phyloP scores from a whole-genome alignment of 805 yeast genomes.

The Pichia occidentalis region DNA sequence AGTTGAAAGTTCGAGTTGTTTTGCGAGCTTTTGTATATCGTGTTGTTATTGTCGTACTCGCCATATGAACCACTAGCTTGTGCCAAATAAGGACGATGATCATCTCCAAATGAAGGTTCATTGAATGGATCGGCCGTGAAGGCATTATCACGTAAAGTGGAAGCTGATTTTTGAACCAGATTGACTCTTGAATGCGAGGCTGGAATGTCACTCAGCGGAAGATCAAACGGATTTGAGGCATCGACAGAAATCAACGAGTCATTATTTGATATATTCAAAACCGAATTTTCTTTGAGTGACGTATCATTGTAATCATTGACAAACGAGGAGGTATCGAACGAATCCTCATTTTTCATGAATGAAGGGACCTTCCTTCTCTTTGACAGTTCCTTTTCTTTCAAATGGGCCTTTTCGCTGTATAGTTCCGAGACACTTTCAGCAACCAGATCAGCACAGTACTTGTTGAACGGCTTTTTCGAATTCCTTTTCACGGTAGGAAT shows the following conservation, averaged over 20 bases:
- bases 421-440: conserved; percentile 24
- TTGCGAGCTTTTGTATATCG: too few relatives aligned
- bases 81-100: too few relatives aligned
- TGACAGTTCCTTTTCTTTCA: conserved; percentile 18
- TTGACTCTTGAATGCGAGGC: conserved; percentile 9
- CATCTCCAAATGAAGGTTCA: too few relatives aligned
- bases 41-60: too few relatives aligned
- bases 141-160: background rate
- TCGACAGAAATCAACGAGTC: conserved; percentile 1
- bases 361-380: conserved; percentile 20
- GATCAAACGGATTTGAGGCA: conserved; percentile 8
- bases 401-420: conserved; percentile 18
- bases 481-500: conserved; percentile 12
- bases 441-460: conserved; percentile 23
- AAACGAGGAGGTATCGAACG: background rate
- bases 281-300: background rate
- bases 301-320: conserved; percentile 2
- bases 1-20: too few relatives aligned
- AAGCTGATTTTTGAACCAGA: conserved; percentile 1
- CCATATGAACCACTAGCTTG: too few relatives aligned
- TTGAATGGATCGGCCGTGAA: background rate
- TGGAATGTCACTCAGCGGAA: conserved; percentile 4
- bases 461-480: conserved; percentile 13
- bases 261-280: background rate
- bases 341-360: conserved; percentile 7